These are phyloP conservation scores for Magnusiomyces suaveolens DNA, from an alignment of 1,139 yeast species.

Conservation along the genomic window DNA sequence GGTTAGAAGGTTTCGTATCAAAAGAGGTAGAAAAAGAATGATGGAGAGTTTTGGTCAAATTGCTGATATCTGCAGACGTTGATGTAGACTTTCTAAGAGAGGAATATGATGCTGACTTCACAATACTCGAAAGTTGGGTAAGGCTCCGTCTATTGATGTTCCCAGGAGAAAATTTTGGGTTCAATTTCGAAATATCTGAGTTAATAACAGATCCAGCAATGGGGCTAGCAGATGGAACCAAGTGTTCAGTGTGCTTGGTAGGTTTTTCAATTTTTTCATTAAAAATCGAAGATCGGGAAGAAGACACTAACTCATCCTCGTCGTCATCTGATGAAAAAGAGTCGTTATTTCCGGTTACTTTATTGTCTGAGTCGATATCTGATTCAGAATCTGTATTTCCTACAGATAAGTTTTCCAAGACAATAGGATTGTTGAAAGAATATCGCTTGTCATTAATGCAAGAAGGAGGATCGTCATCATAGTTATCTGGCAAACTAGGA, in stretches of 20 bases:
- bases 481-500: constrained; percentile 5
- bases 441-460: constrained; percentile 4
- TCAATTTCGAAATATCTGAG: too few relatives aligned
- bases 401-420: constrained; percentile 1
- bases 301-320: background rate
- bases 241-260: background rate
- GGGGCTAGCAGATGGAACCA: too few relatives aligned
- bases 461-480: constrained; percentile 11
- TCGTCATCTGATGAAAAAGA: background rate
- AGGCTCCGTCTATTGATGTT: constrained; percentile 6
- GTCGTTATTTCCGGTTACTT: background rate
- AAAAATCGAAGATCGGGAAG: background rate
- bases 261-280: background rate
- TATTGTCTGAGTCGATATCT: background rate
- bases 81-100: background rate
- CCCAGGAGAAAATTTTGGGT: background rate
- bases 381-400: constrained; percentile 7
- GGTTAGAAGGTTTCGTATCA: too few relatives aligned
- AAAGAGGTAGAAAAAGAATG: background rate
- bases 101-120: background rate
- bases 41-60: background rate
- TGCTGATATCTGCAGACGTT: background rate
- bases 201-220: too few relatives aligned
- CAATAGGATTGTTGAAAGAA: constrained; percentile 5
- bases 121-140: background rate